Conservation (phyloP, 768 basidiomycete genomes). For the Leucocoprinus leucothites region DNA sequence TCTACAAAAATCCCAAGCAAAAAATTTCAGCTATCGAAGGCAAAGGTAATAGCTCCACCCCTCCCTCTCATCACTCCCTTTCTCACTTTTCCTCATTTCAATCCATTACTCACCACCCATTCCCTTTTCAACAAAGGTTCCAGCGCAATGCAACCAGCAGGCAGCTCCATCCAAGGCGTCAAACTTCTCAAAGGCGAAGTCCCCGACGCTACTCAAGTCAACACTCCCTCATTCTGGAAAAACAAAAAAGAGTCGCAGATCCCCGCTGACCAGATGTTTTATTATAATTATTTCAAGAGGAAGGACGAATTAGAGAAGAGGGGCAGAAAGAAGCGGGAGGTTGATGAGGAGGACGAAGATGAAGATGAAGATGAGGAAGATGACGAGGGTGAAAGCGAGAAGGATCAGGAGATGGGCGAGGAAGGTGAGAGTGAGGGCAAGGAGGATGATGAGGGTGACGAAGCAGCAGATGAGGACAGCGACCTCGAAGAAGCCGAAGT, state of each 20-base stretch:
- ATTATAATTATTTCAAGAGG: conserved; percentile 86
- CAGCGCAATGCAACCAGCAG: conserved; percentile 95
- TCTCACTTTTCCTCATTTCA: conserved; percentile 17
- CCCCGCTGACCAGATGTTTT: conserved; percentile 90
- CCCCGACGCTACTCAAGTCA: conserved; percentile 46
- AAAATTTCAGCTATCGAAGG: conserved; percentile 23
- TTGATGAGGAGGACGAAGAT: conserved; percentile 31
- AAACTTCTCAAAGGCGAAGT: conserved; percentile 68
- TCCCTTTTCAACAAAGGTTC: no score
- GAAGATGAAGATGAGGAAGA: conserved; percentile 31
- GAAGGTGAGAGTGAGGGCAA: conserved; percentile 33
- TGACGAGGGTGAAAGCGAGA: conserved; percentile 33
- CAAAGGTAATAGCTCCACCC: conserved; percentile 2
- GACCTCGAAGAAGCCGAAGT: conserved; percentile 50
- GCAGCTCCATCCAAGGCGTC: conserved; percentile 64
- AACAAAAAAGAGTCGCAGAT: conserved; percentile 60
- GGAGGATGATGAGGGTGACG: conserved; percentile 39
- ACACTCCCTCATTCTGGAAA: conserved; percentile 74
- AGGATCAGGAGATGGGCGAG: conserved; percentile 36
- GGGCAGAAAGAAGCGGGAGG: conserved; percentile 37
- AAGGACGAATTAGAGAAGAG: conserved; percentile 54
- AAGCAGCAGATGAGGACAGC: conserved; percentile 35
- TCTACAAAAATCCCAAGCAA: conserved; percentile 95
- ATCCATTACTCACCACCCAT: no score
- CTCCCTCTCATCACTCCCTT: background rate